Base-by-base conservation (phyloP, 352 stramenopile genomes). In the Globisporangium acanthophoron region DNA sequence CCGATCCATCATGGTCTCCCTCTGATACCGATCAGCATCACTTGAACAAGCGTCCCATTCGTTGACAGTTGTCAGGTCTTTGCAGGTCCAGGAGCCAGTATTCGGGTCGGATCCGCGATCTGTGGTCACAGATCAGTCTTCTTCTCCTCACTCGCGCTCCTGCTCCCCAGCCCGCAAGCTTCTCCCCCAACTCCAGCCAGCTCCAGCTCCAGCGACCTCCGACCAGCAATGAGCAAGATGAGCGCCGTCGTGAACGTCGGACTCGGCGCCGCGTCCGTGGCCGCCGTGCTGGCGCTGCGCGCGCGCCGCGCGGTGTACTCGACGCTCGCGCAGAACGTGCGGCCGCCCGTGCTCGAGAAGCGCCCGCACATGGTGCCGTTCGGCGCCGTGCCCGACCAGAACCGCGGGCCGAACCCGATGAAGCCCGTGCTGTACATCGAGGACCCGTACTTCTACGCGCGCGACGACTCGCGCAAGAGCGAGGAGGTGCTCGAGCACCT, bases 371-470 rank as follows among this genome's bases (percentile, higher is more conserved):
- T 90, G 78, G 85, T 94, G 46, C 80, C 81, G 7, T 92, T 96
- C 59, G 86, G 86, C 27, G 82, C 75, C 15, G 78, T 93, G n/a
- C 61, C 66, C 0, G 78, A 76, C 33, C 77, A 94, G 64, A 95
- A 94, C 66, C 84, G 87, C 41, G 87, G 87, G 0, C 62, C 79
- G 54, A 81, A 81, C 58, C 86, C 96, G 35, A 94, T 98, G 70
- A 87, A 96, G 60, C 94, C 94, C 27, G 74, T 92, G 21, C 61
- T 92, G 62, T 81, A 90, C 53, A 70, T 98, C 50, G 82, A 94
- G 21, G 92, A 98, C 78, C 92, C 91, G 51, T 98, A 98, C 71
- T 97, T 94, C 56, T 98, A 97, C 90, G 80, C 98, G 51, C 88
- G 94, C 35, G 95, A 98, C 66, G 94, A 98, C 62, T 74, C 80